Percentiles rank a stretch among this genome's conserved stretches.
Conservation (phyloP, 331 rosid genomes). For the Dryas integrifolia region DNA sequence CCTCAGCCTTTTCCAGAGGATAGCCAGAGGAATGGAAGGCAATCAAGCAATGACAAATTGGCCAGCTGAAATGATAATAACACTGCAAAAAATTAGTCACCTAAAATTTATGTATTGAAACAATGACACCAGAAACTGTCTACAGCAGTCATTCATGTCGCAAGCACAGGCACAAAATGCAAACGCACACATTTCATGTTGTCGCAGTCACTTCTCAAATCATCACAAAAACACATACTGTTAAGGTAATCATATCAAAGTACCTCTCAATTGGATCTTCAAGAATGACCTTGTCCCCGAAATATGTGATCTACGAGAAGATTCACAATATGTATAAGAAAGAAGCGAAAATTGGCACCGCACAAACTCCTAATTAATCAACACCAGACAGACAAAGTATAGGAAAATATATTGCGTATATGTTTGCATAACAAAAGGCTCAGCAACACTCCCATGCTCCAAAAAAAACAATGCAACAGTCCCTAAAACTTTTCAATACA, state of each 20-base stretch:
- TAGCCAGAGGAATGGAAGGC: constrained; percentile 91
- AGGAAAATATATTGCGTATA: neutral
- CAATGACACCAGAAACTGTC: constrained; percentile 6
- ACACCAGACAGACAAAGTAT: neutral
- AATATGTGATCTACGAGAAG: constrained; percentile 54
- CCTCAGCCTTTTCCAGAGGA: constrained; percentile 91
- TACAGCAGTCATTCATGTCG: neutral
- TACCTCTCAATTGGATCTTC: constrained; percentile 94
- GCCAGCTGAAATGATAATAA: constrained; percentile 76
- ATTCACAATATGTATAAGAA: constrained; percentile 26
- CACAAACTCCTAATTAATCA: neutral
- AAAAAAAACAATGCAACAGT: too few relatives aligned
- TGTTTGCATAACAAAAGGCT: neutral
- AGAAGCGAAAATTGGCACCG: neutral
- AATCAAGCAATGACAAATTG: constrained; percentile 90
- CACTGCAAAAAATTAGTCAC: constrained; percentile 24
- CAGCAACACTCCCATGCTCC: neutral
- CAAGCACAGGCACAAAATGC: neutral
- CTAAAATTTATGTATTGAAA: neutral
- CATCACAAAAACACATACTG: neutral
- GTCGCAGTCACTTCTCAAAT: neutral
- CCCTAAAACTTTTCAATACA: neutral
- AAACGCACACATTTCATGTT: neutral
- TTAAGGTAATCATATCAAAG: neutral
- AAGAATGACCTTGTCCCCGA: constrained; percentile 83